Evolutionary conservation across 768 basidiomycete species (phyloP).

Genomic region (Hebeloma cylindrosporum): DNA sequence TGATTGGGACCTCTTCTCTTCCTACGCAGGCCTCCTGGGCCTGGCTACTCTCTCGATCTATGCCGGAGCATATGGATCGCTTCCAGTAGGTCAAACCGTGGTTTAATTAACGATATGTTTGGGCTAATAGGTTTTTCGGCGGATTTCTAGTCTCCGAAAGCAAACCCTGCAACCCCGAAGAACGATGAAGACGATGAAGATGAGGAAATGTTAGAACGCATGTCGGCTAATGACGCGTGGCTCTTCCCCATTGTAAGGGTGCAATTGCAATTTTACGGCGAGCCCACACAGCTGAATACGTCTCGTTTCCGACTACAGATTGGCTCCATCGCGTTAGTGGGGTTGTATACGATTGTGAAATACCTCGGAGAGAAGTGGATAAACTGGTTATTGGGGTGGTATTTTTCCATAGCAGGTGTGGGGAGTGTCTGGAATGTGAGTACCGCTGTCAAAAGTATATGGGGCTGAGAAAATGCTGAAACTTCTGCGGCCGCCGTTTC

Average conservation of each 20-base stretch:
- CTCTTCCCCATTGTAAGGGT: constrained; percentile 69
- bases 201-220: constrained; percentile 56
- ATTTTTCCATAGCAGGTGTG: constrained; percentile 65
- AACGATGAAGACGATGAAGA: constrained; percentile 51
- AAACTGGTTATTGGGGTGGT: constrained; percentile 77
- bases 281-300: not conserved
- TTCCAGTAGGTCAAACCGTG: constrained; percentile 46
- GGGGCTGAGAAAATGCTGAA: not conserved
- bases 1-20: constrained; percentile 62
- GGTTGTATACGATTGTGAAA: constrained; percentile 68
- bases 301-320: constrained; percentile 44
- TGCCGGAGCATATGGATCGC: constrained; percentile 64
- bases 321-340: constrained; percentile 68
- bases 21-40: constrained; percentile 66
- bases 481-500: not conserved
- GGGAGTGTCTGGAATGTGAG: constrained; percentile 71
- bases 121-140: not conserved
- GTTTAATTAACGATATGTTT: constrained; percentile 4
- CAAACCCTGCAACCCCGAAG: constrained; percentile 5
- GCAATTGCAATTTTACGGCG: not conserved
- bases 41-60: constrained; percentile 71
- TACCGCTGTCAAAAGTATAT: constrained; percentile 5
- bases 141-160: not conserved
- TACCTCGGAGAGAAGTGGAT: constrained; percentile 82
- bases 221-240: constrained; percentile 72